Evolutionary conservation across 352 stramenopile genomes (phyloP).

Genomic region (Pythium phragmiticola): DNA sequence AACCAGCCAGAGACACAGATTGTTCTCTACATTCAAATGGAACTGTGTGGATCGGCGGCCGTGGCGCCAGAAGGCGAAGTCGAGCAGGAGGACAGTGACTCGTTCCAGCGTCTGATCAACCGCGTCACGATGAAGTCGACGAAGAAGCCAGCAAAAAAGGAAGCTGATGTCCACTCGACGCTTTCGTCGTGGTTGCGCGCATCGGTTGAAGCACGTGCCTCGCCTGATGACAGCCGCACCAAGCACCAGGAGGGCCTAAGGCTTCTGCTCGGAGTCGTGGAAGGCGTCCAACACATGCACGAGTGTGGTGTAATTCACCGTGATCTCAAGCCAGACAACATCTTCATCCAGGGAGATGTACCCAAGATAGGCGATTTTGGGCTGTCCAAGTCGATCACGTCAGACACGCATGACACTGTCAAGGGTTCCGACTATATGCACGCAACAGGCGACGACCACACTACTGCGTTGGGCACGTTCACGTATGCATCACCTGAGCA

Average conservation of each 20-base stretch:
- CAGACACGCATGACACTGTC: constrained; percentile 21
- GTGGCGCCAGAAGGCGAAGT: constrained; percentile 23
- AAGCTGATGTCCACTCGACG: constrained; percentile 40
- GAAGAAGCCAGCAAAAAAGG: not conserved
- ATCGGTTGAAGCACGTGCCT: constrained; percentile 42
- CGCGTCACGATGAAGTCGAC: constrained; percentile 32
- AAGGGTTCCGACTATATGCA: not conserved
- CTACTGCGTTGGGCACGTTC: constrained; percentile 77
- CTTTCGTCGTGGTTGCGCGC: constrained; percentile 69
- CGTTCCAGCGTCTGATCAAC: constrained; percentile 43
- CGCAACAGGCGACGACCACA: constrained; percentile 46
- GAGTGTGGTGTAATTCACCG: constrained; percentile 40
- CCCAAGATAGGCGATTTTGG: constrained; percentile 43
- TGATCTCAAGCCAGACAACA: constrained; percentile 32
- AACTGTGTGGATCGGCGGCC: constrained; percentile 44
- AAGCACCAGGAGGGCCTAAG: constrained; percentile 63
- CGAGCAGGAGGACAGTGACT: constrained; percentile 29
- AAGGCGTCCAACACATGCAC: constrained; percentile 79
- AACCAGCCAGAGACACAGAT: constrained; percentile 32
- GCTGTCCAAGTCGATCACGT: constrained; percentile 27
- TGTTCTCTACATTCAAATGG: constrained; percentile 82
- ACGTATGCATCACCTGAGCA: constrained; percentile 88
- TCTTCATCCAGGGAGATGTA: constrained; percentile 31
- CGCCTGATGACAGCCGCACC: constrained; percentile 29
- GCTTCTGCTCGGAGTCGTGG: constrained; percentile 60